Base-by-base conservation (phyloP, 2,329 filamentous ascomycete genomes). In the Xylaria multiplex region DNA sequence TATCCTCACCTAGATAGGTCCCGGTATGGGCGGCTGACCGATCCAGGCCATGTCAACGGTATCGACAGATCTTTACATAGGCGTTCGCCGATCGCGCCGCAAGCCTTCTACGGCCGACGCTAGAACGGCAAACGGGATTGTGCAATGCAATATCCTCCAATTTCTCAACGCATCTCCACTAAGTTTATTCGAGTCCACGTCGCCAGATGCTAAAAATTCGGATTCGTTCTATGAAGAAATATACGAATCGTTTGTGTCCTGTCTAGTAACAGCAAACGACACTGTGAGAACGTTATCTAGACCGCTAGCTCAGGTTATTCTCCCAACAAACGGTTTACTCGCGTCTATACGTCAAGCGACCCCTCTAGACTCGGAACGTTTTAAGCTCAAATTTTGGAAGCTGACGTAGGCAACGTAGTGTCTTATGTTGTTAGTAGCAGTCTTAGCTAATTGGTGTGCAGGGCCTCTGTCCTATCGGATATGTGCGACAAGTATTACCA, bases 101-200 rank as follows among this genome's bases (percentile, higher is more conserved):
- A 83, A 81, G 69, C 74, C 80, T 37, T 74, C 78, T 66, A 74
- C 79, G 30, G 71, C 78, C 0, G 82, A 83, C 61, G 72, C 77
- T 46, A 71, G 58, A 58, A 69, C 76, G n/a, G 75, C 78, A 3
- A 80, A 80, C 24, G 76, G 79, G 24, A 76, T 78, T 53, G 79
- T 86, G 71, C 78, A 84, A 27, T 83, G 82, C 72, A 83, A 82
- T 65, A 86, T 89, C 58, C 78, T 90, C 11, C 79, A 82, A 48
- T 90, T 90, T 64, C 75, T 90, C 11, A 81, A 86, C 68, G 82
- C 83, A 6, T 86, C 84, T 1, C 85, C 87, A 59, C 68, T 79
- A 58, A 83, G 82, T 2, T 75, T 86, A 2, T 84, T 86, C 58
- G 77, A 80, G 60, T 79, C 78, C 14, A 74, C 79, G 8, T 80